Evolutionary conservation across 345 rosid species (phyloP), one percentile per base, ranked within the genome.

Genomic region (Abelmoschus esculentus): DNA sequence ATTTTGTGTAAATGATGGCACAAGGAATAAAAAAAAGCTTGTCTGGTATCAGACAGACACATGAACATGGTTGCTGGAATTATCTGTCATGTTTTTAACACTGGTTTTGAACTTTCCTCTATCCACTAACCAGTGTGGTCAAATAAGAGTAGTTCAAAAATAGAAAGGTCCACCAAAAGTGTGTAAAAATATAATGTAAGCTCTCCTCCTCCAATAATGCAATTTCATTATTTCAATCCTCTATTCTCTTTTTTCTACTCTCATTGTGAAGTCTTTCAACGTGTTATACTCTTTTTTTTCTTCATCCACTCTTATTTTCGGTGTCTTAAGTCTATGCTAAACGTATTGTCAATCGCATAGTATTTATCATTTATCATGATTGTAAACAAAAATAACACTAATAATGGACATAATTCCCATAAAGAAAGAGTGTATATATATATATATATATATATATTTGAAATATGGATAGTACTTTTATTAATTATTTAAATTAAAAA

Each of bases 221-320:
- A 63, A 42, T 57, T 46, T 66, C 70, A 49, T 66, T 26, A 66
- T 66, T 66, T 47, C 42, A 9, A 47, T 66, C 14, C 40, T 14
- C n/a, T 49, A 1, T 0, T 12, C 49, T 17, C 17, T 17, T 17
- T 17, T 17, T 0, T 10, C 18, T 9, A 22, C 46, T 34, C 34
- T 34, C 29, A 8, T 26, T 29, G 8, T 4, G 0, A 14, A 36
- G 40, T 12, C 68, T 44, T 64, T 44, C 18, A 64, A 64, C 68
- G 50, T 64, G 68, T 42, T 22, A 44, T 64, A 12, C 38, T 34
- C 38, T 34, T 34, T 7, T 7, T 36, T 63, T 62, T 14, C 32
- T 59, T 34, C 22, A 7, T 53, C n/a, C 52, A 47, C 15, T 61
- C 40, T 38, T 36, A 47, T 49, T 61, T 63, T 63, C 18, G 0